These are phyloP conservation scores for Diaporthe sp. DNA, from an alignment of 2,329 filamentous ascomycete genomes.

Conservation along the genomic window DNA sequence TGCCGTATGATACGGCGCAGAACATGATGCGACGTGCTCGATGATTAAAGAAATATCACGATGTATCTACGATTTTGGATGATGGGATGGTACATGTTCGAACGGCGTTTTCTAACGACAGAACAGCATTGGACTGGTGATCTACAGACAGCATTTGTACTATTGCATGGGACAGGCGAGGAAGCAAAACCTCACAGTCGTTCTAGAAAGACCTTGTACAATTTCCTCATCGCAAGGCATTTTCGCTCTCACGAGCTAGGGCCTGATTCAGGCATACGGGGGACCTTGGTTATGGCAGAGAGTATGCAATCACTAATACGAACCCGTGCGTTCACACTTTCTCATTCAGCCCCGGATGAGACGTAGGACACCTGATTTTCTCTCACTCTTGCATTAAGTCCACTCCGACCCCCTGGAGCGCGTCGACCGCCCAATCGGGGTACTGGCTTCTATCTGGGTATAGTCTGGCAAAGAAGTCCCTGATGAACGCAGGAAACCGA, in stretches of 20 bases:
- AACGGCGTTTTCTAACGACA: conserved; percentile 17
- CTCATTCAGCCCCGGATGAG: too few species aligned
- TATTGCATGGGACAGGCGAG: conserved; percentile 17
- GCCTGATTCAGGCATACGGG: background rate
- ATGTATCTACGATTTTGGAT: conserved; percentile 19
- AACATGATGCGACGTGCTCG: background rate
- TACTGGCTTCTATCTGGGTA: conserved; percentile 78
- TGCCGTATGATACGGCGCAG: background rate
- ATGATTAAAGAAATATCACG: background rate
- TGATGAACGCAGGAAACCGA: conserved; percentile 82
- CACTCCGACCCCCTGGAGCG: conserved; percentile 84
- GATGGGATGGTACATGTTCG: conserved; percentile 12
- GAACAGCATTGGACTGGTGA: conserved; percentile 28
- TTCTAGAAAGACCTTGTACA: conserved; percentile 26
- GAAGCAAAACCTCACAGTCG: background rate
- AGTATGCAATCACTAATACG: background rate
- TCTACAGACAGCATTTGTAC: conserved; percentile 16
- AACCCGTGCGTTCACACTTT: background rate
- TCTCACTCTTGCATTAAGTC: conserved; percentile 68
- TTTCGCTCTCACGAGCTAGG: conserved; percentile 21
- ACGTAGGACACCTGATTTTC: background rate
- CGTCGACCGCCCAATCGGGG: conserved; percentile 87
- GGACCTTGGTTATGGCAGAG: background rate
- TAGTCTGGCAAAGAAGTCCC: conserved; percentile 81
- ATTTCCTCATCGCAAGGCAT: conserved; percentile 5